These are phyloP conservation scores for Aspergillus cristatus DNA, from an alignment of 495 filamentous ascomycete genomes.

Conservation along the genomic window DNA sequence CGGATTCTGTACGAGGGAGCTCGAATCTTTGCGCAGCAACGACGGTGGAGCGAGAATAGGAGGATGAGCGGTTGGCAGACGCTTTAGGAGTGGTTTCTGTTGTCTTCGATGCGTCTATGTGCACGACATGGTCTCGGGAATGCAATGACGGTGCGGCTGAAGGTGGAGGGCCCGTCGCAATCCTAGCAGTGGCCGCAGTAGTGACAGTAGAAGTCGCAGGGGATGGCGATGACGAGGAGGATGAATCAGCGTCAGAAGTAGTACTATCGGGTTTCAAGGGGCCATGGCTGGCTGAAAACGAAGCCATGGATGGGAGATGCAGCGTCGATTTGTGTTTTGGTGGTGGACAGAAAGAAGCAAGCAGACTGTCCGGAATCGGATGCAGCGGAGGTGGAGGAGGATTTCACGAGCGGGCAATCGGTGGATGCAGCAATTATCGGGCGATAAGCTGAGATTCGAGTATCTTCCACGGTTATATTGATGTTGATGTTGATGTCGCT, in stretches of 20 bases:
- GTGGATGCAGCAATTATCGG: no score
- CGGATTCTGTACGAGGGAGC: constrained; percentile 25
- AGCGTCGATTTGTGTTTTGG: not conserved
- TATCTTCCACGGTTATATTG: constrained; percentile 7
- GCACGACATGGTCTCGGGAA: constrained; percentile 35
- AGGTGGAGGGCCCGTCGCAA: constrained; percentile 18
- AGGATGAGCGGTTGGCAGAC: no score
- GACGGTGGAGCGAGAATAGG: constrained; percentile 7
- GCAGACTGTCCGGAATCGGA: constrained; percentile 18
- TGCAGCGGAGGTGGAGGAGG: constrained; percentile 22
- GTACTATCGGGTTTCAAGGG: constrained; percentile 1
- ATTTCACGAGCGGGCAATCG: not conserved
- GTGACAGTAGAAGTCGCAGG: constrained; percentile 4
- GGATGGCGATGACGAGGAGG: constrained; percentile 7
- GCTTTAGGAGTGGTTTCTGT: not conserved
- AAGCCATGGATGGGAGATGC: constrained; percentile 13
- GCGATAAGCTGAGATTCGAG: constrained; percentile 5
- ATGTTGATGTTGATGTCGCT: no score
- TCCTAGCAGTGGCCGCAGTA: constrained; percentile 7
- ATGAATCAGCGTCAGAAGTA: constrained; percentile 4
- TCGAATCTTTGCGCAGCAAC: constrained; percentile 15
- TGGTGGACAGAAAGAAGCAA: constrained; percentile 7
- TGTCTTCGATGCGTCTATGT: constrained; percentile 32
- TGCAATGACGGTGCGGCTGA: constrained; percentile 25
- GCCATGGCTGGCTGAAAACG: constrained; percentile 7